phyloP scores from a whole-genome alignment of 495 filamentous ascomycete species.

The Aspergillus diversus region DNA sequence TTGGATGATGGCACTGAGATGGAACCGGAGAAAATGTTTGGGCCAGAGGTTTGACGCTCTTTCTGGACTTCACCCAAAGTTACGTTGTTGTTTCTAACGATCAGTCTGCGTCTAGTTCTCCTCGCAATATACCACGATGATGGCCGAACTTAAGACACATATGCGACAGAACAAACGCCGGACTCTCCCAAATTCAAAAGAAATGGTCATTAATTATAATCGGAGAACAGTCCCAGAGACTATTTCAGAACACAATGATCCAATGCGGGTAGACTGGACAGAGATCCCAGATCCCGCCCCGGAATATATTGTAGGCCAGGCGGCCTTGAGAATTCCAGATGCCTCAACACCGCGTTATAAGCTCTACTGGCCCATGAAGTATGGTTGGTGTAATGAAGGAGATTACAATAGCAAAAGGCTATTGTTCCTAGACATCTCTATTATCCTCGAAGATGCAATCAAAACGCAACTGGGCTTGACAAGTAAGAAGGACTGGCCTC shows the following conservation, averaged over 20 bases:
- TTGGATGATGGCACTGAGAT: conserved; percentile 60
- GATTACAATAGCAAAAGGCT: conserved; percentile 79
- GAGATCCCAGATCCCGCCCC: conserved; percentile 71
- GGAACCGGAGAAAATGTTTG: conserved; percentile 78
- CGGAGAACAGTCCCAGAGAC: conserved; percentile 75
- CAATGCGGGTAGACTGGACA: conserved; percentile 92
- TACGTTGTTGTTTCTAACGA: background rate
- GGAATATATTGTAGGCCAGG: conserved; percentile 77
- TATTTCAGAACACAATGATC: conserved; percentile 93
- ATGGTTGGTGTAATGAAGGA: conserved; percentile 86
- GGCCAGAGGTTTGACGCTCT: conserved; percentile 67
- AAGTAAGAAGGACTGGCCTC: conserved; percentile 76
- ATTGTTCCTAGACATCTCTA: conserved; percentile 81
- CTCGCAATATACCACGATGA: conserved; percentile 79
- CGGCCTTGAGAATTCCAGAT: conserved; percentile 85
- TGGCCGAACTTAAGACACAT: conserved; percentile 78
- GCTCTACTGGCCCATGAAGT: conserved; percentile 85
- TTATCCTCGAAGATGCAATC: conserved; percentile 84
- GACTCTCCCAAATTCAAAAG: conserved; percentile 93
- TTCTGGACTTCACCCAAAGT: background rate
- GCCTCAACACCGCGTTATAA: conserved; percentile 87
- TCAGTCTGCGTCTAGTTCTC: conserved; percentile 54
- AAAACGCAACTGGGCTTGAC: conserved; percentile 77
- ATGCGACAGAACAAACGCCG: conserved; percentile 93
- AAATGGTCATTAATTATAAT: conserved; percentile 92